Evolutionary conservation across 805 yeast genomes (phyloP), one percentile per base, ranked within the genome.

Genomic region (Torulaspora microellipsoides): DNA sequence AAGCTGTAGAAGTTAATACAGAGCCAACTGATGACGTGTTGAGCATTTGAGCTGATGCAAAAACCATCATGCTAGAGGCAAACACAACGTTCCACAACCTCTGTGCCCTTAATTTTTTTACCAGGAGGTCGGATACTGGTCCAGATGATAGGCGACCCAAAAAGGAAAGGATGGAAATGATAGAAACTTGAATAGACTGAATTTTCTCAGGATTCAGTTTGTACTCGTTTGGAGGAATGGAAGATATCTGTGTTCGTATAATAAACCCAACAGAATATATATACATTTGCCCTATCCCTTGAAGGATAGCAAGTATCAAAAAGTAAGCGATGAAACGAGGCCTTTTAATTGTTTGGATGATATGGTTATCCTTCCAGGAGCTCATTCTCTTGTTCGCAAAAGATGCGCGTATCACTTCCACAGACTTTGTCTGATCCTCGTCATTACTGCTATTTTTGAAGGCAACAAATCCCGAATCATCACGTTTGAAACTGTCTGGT

Each of bases 211-310:
- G 69, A 4, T 62, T 54, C 6, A 55, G 20, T 6, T 50, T 31
- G 2, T 42, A 15, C 1, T 48, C 47, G 5, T 49, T 51, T 2
- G 31, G 3, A 4, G 51, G 65, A 43, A 49, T 48, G 1, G 68
- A 58, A 49, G 55, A 64, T 10, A 66, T 61, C 48, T 72, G 74
- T 0, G 76, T 72, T 39, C 67, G 73, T 8, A 82, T 84, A n/a
- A 85, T 72, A 54, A 80, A 84, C 0, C 95, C 95, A 29, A 85
- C 81, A 2, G 85, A 75, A 55, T 73, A 85, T 23, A 85, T 83
- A 56, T 83, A 85, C 61, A 78, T 75, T 58, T 83, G 90, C 3
- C 89, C 85, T 34, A 80, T 68, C 1, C 86, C 82, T 56, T 81
- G 76, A 34, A 77, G 63, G 4, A 76, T 60, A 0, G 85, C 77